phyloP scores from a whole-genome alignment of 1,284 basidiomycete species.

The Meira nashicola region DNA sequence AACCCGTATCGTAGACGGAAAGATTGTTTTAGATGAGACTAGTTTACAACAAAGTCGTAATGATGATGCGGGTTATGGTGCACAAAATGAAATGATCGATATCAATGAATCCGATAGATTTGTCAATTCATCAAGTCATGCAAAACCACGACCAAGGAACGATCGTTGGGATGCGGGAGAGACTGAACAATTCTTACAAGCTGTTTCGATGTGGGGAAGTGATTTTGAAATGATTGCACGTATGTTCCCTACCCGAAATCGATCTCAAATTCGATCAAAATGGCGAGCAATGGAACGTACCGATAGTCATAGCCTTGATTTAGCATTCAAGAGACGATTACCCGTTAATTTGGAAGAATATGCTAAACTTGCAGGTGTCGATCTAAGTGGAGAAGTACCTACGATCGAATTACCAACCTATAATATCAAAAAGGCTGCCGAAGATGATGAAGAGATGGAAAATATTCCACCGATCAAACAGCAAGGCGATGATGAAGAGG shows the following conservation, averaged over 20 bases:
- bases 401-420: constrained; percentile 27
- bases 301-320: constrained; percentile 57
- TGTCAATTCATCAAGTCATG: constrained; percentile 75
- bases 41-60: constrained; percentile 45
- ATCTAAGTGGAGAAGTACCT: constrained; percentile 47
- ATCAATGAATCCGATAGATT: constrained; percentile 67
- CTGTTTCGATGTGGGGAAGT: constrained; percentile 77
- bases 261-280: constrained; percentile 83
- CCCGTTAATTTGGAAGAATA: constrained; percentile 47
- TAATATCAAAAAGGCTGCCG: constrained; percentile 6
- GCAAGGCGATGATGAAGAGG: constrained; percentile 20
- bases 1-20: constrained; percentile 52
- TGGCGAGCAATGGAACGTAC: constrained; percentile 80
- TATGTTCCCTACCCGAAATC: constrained; percentile 74
- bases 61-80: constrained; percentile 49
- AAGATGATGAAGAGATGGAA: constrained; percentile 4
- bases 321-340: constrained; percentile 38
- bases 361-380: constrained; percentile 41
- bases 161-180: constrained; percentile 56
- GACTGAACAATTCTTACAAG: constrained; percentile 60
- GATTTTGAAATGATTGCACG: constrained; percentile 86
- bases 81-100: constrained; percentile 65
- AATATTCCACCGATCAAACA: constrained; percentile 17
- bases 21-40: constrained; percentile 53
- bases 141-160: constrained; percentile 58